Evolutionary conservation across 2,329 filamentous ascomycete genomes (phyloP), one percentile per base, ranked within the genome.

Genomic region (Fusarium chuoi): DNA sequence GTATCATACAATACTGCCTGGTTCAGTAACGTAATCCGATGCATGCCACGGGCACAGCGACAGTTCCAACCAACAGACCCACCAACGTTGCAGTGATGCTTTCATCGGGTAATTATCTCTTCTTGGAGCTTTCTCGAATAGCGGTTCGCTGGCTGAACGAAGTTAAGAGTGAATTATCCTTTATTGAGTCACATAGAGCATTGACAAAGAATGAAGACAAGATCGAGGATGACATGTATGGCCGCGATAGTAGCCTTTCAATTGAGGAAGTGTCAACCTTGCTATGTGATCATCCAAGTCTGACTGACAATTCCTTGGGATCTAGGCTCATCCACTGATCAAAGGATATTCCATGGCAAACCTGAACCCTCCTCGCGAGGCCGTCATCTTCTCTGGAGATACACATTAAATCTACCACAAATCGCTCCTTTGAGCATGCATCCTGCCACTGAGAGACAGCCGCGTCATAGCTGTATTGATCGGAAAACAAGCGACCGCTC

Each of bases 31-130:
- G 9, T 38, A 46, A 24, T 30, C 56, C 65, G 48, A 68, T 68
- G 55, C 65, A 62, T 35, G 15, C 20, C 15, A 5, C 48, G 2
- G 64, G 64, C 65, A 15, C 65, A 68, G 65, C 18, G 15, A 48
- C 20, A 14, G 11, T 11, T 7, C 22, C 14, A 39, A 55, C 64
- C 42, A 68, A 62, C 55, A 68, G 41, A 44, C 33, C 55, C 39
- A 36, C 62, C 6, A 10, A 24, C 6, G 22, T 51, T 18, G 28
- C 22, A 51, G 0, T 33, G 7, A 24, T 49, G 11, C 5, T 5
- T 17, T 18, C 2, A 33, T 49, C 10, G 5, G 7, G 20, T 18
- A 17, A 13, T 18, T n/a, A 2, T 33, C 7, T 33, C 3, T 20
- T n/a, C 5, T 20, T n/a, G 20, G 14, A 6, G 28, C 2, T 12